Conservation (phyloP, 2,329 filamentous ascomycete genomes). For the Calycina herbarum region DNA sequence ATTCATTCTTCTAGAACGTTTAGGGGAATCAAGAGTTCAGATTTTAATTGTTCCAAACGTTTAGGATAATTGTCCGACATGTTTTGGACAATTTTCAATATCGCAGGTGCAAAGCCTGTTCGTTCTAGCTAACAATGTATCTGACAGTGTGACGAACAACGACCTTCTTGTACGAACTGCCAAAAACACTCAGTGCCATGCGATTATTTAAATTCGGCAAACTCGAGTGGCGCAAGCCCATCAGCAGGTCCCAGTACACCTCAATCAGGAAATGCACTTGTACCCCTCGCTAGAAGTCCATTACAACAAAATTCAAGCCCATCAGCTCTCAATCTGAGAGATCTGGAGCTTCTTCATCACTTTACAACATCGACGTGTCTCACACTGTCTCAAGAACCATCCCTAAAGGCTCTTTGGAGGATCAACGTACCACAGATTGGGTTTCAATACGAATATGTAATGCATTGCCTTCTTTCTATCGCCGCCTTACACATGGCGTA, state of each 20-base stretch:
- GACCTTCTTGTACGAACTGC: conserved; percentile 44
- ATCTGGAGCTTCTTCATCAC: conserved; percentile 55
- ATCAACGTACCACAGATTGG: conserved; percentile 48
- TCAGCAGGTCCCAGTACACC: conserved; percentile 7
- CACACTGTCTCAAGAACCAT: conserved; percentile 46
- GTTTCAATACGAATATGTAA: conserved; percentile 48
- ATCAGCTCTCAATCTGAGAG: conserved; percentile 41
- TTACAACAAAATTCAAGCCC: conserved; percentile 7
- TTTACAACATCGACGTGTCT: conserved; percentile 49
- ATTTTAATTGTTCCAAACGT: too few species aligned
- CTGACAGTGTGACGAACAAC: conserved; percentile 43
- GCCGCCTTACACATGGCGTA: conserved; percentile 51
- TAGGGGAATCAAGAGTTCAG: too few species aligned
- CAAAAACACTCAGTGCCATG: conserved; percentile 43
- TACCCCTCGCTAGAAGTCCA: conserved; percentile 4
- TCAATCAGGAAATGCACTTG: background rate
- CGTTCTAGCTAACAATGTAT: background rate
- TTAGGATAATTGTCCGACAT: background rate
- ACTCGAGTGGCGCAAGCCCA: conserved; percentile 17
- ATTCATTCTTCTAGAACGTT: too few species aligned
- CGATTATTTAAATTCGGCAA: conserved; percentile 36
- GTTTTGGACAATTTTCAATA: too few species aligned
- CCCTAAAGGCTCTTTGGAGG: conserved; percentile 48
- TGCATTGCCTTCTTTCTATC: conserved; percentile 50
- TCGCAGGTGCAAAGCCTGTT: background rate